These are phyloP conservation scores for Backusella psychrophila DNA, from an alignment of 192 early-diverging fungal genomes.

Conservation along the genomic window DNA sequence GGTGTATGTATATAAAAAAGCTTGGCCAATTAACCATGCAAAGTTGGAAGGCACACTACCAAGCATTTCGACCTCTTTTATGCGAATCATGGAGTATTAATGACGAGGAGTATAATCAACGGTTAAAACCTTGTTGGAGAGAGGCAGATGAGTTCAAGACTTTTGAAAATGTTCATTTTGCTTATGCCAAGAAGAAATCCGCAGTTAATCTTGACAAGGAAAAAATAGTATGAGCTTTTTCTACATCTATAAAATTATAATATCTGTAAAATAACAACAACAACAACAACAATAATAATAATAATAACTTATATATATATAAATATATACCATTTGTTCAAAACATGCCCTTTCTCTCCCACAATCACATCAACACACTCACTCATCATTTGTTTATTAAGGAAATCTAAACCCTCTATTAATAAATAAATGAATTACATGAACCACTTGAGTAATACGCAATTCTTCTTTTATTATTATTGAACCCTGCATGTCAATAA, in stretches of 20 bases:
- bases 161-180: slow-evolving; percentile 42
- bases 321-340: neutral
- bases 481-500: neutral
- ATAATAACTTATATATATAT: neutral
- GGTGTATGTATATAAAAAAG: neutral
- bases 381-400: neutral
- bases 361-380: neutral
- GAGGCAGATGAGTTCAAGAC: slow-evolving; percentile 37
- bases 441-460: no score
- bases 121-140: slow-evolving; percentile 22
- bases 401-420: neutral
- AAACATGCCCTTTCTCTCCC: neutral
- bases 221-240: neutral
- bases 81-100: slow-evolving; percentile 22
- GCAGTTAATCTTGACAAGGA: neutral
- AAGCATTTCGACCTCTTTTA: slow-evolving; percentile 28
- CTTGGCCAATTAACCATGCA: slow-evolving; percentile 37
- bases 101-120: slow-evolving; percentile 26
- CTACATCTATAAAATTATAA: neutral
- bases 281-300: neutral
- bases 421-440: neutral
- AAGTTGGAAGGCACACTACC: slow-evolving; percentile 32
- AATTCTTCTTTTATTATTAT: no score
- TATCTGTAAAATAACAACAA: neutral
- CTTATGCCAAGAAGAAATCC: slow-evolving; percentile 36